These are phyloP conservation scores for Mycena olivaceomarginata DNA, from an alignment of 768 basidiomycete species.

Conservation along the genomic window DNA sequence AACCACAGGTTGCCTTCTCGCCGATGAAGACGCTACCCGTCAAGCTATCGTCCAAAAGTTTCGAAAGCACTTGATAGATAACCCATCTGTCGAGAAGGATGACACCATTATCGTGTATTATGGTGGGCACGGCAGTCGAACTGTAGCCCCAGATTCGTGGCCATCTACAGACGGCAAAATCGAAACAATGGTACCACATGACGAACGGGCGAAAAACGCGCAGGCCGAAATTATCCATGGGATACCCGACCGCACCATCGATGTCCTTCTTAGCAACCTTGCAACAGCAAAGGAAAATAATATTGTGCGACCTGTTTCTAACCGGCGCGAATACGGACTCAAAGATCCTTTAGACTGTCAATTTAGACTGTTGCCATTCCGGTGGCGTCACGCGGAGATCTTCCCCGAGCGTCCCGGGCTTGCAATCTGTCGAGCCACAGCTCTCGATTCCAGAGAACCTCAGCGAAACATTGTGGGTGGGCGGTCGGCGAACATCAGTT, in stretches of 20 bases:
- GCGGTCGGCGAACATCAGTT: not conserved
- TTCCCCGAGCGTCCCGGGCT: not conserved
- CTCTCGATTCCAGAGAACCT: slow-evolving; percentile 31
- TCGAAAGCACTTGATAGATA: slow-evolving; percentile 24
- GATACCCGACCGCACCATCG: slow-evolving; percentile 38
- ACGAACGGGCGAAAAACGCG: slow-evolving; percentile 7
- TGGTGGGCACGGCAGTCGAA: slow-evolving; percentile 38
- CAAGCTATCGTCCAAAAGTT: slow-evolving; percentile 25
- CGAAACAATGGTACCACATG: slow-evolving; percentile 37
- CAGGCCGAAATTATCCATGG: slow-evolving; percentile 29
- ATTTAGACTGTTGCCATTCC: slow-evolving; percentile 40
- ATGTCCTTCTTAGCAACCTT: slow-evolving; percentile 24
- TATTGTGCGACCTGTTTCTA: slow-evolving; percentile 21
- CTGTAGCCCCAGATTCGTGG: slow-evolving; percentile 27
- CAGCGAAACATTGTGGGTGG: not conserved
- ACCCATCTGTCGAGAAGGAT: slow-evolving; percentile 26
- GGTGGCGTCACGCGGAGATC: slow-evolving; percentile 10
- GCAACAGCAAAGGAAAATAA: slow-evolving; percentile 41
- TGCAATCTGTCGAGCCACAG: slow-evolving; percentile 31
- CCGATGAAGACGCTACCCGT: slow-evolving; percentile 30
- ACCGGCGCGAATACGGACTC: not conserved
- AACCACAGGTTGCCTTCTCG: slow-evolving; percentile 31
- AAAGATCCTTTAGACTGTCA: slow-evolving; percentile 31
- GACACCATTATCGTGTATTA: slow-evolving; percentile 39
- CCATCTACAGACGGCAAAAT: slow-evolving; percentile 28